Evolutionary conservation across 352 stramenopile species (phyloP), one percentile per base, ranked within the genome.

Genomic region (Phytopythium cucurbitacearum): DNA sequence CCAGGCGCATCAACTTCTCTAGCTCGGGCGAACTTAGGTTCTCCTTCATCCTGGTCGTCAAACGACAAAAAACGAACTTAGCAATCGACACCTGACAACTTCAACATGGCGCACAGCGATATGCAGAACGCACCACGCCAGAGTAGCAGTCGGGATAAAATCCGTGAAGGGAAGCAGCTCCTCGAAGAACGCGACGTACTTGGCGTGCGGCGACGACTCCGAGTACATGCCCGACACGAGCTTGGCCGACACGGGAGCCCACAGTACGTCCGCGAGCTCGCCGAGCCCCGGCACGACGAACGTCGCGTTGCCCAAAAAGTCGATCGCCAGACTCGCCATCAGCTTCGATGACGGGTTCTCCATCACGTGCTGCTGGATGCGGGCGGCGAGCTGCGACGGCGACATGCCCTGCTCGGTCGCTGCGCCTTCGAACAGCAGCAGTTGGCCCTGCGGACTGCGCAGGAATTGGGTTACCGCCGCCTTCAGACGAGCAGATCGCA

Each of bases 101-200:
- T 53, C 48, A 53, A 45, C 48, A 33, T 32, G n/a, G 10, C 40
- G 16, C 36, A 45, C 8, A 52, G 21, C 7, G 4, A 42, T 5
- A 15, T 13, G 8, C 8, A 34, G 13, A 21, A 51, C 69, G 5
- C 51, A 89, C 91, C 94, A 98, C 9, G 89, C 91, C 37, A 98
- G 55, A 2, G 89, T 97, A 8, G 94, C 95, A n/a, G 87, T 96
- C 9, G 95, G 95, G 41, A 98, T 87, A 38, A 97, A 79, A 65
- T 98, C 95, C 10, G 95, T 98, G 71, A 98, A 98, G 1, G 95
- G 95, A 46, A 98, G 59, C 12, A 94, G 10, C 53, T 96, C 83
- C 42, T 94, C 83, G 3, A 92, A 13, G 52, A 91, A 84, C 3
- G 69, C 75, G 33, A 97, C 43, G 56, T 98, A 97, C 62, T 96